phyloP scores from a whole-genome alignment of 495 filamentous ascomycete species.

The Penicillium parvum region DNA sequence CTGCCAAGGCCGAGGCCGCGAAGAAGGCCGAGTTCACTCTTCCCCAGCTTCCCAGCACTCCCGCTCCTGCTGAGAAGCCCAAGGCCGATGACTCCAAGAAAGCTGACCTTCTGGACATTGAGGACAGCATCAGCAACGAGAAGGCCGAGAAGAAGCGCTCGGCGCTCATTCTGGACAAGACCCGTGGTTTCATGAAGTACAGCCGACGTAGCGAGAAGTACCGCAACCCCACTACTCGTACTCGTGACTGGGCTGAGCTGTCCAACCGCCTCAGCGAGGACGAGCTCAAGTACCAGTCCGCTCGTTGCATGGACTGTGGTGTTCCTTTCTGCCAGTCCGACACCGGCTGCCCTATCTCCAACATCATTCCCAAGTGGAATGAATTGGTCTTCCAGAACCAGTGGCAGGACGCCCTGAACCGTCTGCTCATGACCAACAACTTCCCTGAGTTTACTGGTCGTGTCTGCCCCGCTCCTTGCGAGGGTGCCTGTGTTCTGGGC shows the following conservation, averaged over 20 bases:
- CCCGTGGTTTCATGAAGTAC: slow-evolving; percentile 98
- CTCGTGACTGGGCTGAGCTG: slow-evolving; percentile 92
- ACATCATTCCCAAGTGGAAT: slow-evolving; percentile 99
- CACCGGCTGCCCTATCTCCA: slow-evolving; percentile 94
- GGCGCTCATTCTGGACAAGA: slow-evolving; percentile 94
- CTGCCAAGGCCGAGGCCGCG: slow-evolving; percentile 75
- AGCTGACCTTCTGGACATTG: slow-evolving; percentile 84
- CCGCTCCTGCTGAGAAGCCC: slow-evolving; percentile 50
- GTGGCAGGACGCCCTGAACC: slow-evolving; percentile 93
- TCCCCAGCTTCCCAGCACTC: slow-evolving; percentile 66
- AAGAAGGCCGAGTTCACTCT: slow-evolving; percentile 81
- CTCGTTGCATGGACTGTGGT: slow-evolving; percentile 99
- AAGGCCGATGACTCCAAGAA: slow-evolving; percentile 62
- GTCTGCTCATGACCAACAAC: slow-evolving; percentile 98
- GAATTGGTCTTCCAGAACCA: slow-evolving; percentile 90
- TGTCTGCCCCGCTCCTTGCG: slow-evolving; percentile 96
- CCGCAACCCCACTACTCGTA: slow-evolving; percentile 77
- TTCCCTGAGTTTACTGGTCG: slow-evolving; percentile 99
- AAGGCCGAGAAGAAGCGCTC: slow-evolving; percentile 92
- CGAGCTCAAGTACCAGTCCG: slow-evolving; percentile 97
- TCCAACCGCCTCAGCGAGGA: slow-evolving; percentile 88
- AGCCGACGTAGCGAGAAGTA: slow-evolving; percentile 93
- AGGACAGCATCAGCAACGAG: slow-evolving; percentile 83
- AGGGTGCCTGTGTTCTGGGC: slow-evolving; percentile 94
- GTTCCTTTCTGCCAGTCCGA: slow-evolving; percentile 99